Percentiles rank a stretch among this genome's conserved stretches.
Conservation (phyloP, 2,329 filamentous ascomycete genomes). For the Arthrobotrys conoides region DNA sequence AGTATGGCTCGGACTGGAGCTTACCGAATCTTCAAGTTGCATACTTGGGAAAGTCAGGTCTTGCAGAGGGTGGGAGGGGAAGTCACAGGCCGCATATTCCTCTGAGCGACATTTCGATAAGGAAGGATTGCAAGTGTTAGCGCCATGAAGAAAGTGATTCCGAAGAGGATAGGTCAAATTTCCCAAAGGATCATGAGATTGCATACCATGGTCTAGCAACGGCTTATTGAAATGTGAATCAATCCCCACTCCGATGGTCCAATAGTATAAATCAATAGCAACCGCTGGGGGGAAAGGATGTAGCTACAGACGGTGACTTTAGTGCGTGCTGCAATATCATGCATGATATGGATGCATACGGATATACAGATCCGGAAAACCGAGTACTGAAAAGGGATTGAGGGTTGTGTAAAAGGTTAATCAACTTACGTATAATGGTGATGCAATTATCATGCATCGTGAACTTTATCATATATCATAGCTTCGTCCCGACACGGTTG, state of each 20-base stretch:
- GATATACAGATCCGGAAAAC: constrained; percentile 27
- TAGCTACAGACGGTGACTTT: constrained; percentile 32
- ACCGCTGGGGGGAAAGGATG: constrained; percentile 25
- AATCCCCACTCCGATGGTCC: not conserved
- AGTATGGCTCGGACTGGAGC: not conserved
- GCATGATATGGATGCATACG: constrained; percentile 25
- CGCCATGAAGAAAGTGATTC: constrained; percentile 15
- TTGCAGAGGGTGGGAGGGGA: not conserved
- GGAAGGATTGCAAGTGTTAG: constrained; percentile 16
- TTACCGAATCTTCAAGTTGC: not conserved
- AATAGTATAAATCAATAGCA: constrained; percentile 25
- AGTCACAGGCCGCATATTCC: not conserved
- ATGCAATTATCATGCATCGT: constrained; percentile 23
- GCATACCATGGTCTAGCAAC: constrained; percentile 15
- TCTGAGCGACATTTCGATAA: not conserved
- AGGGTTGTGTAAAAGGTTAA: constrained; percentile 1
- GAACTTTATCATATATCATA: constrained; percentile 18
- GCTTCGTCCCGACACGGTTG: constrained; percentile 25
- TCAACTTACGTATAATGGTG: constrained; percentile 18
- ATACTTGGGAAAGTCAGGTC: not conserved
- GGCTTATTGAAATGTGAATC: constrained; percentile 28
- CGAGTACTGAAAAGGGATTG: not conserved
- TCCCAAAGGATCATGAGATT: constrained; percentile 20
- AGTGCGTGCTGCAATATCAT: constrained; percentile 28
- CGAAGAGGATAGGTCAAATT: constrained; percentile 29